Base-by-base conservation (phyloP, 139 green algal species). In the Chlamydomonas eustigma region DNA sequence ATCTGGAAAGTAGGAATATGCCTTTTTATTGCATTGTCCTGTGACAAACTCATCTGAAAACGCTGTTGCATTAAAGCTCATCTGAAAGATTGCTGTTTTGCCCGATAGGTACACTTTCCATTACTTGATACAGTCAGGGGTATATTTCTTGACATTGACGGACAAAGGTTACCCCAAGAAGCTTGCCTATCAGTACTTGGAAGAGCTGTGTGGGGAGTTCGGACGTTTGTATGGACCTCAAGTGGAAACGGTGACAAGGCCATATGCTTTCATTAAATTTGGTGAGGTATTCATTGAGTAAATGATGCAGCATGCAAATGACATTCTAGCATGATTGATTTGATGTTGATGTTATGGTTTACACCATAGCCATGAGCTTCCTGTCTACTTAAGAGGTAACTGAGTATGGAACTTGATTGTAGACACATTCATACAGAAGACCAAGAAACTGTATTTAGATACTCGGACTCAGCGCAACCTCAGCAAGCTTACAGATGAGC, bases 361-460 rank as follows among this genome's bases (percentile, higher is more conserved):
- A n/a, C n/a, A n/a, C n/a, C n/a, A n/a, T n/a, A n/a, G n/a, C n/a
- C n/a, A n/a, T n/a, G n/a, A n/a, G n/a, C n/a, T n/a, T n/a, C n/a
- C n/a, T n/a, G n/a, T n/a, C n/a, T n/a, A n/a, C n/a, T n/a, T n/a
- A n/a, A n/a, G n/a, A n/a, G n/a, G n/a, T n/a, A n/a, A n/a, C n/a
- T n/a, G n/a, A n/a, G n/a, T n/a, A n/a, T n/a, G n/a, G n/a, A n/a
- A n/a, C n/a, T n/a, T n/a, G n/a, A n/a, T n/a, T 50, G 66, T 88
- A 97, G 95, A 99, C 85, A 99, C 95, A 0, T 99, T 98, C 80
- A 99, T 99, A 68, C 94, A 98, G 79, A 98, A 97, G 78, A 99
- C 95, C 2, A 97, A 94, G 80, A 98, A 97, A 83, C 85, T 98
- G 30, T 99, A 99, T 77, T 69, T 96, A 51, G 96, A 99, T 83